Evolutionary conservation across 1,284 basidiomycete genomes (phyloP).

Genomic region (Xerocomus nothofagi): DNA sequence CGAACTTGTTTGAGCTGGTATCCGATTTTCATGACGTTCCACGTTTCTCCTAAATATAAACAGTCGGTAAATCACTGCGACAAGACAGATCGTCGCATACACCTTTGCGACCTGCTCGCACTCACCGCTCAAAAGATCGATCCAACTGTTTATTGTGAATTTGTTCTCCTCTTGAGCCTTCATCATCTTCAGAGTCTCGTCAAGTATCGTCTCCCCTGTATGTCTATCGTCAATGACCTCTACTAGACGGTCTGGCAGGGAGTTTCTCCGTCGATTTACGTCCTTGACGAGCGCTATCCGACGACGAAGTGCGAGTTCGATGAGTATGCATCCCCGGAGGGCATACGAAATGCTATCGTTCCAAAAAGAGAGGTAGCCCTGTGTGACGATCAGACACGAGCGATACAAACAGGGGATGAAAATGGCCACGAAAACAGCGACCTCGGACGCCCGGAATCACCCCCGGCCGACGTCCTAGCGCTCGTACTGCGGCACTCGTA

Average conservation of each 20-base stretch:
- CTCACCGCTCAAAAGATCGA: conserved; percentile 87
- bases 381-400: conserved; percentile 18
- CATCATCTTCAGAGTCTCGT: conserved; percentile 96
- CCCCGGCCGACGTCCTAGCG: conserved; percentile 5
- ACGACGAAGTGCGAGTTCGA: conserved; percentile 88
- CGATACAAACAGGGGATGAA: conserved; percentile 27
- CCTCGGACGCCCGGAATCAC: not conserved
- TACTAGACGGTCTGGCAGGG: conserved; percentile 81
- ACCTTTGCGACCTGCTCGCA: conserved; percentile 1
- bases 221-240: conserved; percentile 90
- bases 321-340: conserved; percentile 90
- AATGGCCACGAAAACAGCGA: not conserved
- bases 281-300: conserved; percentile 89
- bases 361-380: conserved; percentile 96
- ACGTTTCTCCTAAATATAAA: conserved; percentile 80
- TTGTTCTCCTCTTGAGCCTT: conserved; percentile 71
- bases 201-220: conserved; percentile 93
- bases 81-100: not conserved
- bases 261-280: conserved; percentile 73
- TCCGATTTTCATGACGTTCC: conserved; percentile 98
- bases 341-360: conserved; percentile 99
- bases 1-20: conserved; percentile 97
- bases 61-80: not conserved
- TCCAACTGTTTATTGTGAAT: conserved; percentile 90
- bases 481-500: conserved; percentile 24